These are phyloP conservation scores for Citrus hindsii DNA, from an alignment of 345 rosid species.

Conservation along the genomic window DNA sequence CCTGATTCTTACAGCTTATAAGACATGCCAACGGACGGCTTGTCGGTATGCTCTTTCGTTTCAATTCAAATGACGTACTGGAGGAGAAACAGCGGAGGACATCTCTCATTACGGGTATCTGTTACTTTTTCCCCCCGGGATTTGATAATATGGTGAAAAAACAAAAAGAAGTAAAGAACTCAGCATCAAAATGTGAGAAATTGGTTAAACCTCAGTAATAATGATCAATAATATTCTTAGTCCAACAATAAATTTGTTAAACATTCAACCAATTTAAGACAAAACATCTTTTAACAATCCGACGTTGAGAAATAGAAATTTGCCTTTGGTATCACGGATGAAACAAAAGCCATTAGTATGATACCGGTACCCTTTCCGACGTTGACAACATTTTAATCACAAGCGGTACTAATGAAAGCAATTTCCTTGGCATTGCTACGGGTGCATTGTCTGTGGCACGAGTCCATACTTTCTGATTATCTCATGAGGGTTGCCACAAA, in stretches of 20 bases:
- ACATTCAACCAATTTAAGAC: neutral
- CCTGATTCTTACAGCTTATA: too few relatives aligned
- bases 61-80: too few relatives aligned
- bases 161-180: neutral
- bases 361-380: neutral
- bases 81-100: too few relatives aligned
- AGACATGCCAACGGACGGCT: too few relatives aligned
- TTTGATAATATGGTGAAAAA: too few relatives aligned
- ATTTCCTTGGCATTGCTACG: conserved; percentile 42
- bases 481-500: conserved; percentile 38
- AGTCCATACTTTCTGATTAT: conserved; percentile 42
- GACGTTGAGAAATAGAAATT: neutral
- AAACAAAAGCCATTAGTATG: neutral
- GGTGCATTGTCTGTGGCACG: conserved; percentile 41
- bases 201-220: neutral
- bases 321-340: neutral
- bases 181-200: neutral
- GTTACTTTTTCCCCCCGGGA: too few relatives aligned
- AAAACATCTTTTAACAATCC: neutral
- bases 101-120: too few relatives aligned
- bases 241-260: neutral
- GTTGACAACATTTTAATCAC: neutral
- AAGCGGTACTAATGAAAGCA: conserved; percentile 47
- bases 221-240: neutral
- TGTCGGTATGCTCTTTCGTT: too few relatives aligned